Evolutionary conservation across 2,329 filamentous ascomycete genomes (phyloP), one percentile per base, ranked within the genome.

Genomic region (Sporothrix protearum): DNA sequence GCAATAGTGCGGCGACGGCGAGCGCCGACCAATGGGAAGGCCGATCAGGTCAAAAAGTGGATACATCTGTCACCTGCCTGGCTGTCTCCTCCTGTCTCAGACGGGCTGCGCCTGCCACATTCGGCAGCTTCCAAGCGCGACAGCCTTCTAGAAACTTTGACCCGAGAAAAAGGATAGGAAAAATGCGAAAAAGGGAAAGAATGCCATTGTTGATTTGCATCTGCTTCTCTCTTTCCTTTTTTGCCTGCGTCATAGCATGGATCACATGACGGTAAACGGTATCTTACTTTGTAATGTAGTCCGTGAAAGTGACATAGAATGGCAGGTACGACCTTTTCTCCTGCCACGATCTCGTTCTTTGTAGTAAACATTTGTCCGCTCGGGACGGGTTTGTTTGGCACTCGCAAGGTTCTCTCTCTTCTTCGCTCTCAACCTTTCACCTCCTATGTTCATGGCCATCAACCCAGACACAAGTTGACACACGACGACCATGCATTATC

Each of bases 1-100:
- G 53, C 30, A n/a, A 3, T 3, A 59, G 47, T 22, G 36, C 63
- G 42, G 57, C 30, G 51, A 47, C 71, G 71, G 71, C 57, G 71
- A 42, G 57, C 2, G 67, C 71, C 67, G 71, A 19, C 51, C 25
- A 71, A 71, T 69, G 19, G 25, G 25, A 2, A 28, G n/a, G n/a
- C 22, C 9, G 19, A 12, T 25, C 12, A 2, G 39, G 8, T 1
- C 8, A 30, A 10, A 42, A 64, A 64, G 22, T 36, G 68, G 28
- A 22, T 45, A 19, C 8, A 5, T 4, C 14, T 22, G 28, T 42
- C 25, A 45, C n/a, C 57, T 69, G 33, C n/a, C 51, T 3, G 19
- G 30, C 25, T n/a, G 14, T 16, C 45, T 10, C 8, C 25, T 3
- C 22, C 14, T 39, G n/a, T 16, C n/a, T 45, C 28, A 0, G n/a